Evolutionary conservation across 2,329 filamentous ascomycete species (phyloP).

Genomic region (Colletotrichum neosansevieriae): DNA sequence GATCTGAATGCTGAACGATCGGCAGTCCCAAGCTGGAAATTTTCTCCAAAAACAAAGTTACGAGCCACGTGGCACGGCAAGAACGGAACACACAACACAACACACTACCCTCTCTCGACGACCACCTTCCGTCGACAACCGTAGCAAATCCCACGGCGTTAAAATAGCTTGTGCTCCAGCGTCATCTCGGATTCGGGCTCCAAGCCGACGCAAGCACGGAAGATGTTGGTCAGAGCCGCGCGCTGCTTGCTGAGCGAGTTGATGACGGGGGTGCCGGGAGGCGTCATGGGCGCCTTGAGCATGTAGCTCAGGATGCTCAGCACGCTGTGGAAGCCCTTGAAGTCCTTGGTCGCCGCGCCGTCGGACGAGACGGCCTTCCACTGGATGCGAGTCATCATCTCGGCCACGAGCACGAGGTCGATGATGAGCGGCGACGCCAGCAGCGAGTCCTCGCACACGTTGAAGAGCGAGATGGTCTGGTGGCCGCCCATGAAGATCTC

Average conservation of each 20-base stretch:
- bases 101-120: not conserved
- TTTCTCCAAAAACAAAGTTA: not conserved
- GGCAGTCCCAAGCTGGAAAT: not conserved
- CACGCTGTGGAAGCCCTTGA: slow-evolving; percentile 95
- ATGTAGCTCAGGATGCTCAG: slow-evolving; percentile 98
- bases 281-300: slow-evolving; percentile 95
- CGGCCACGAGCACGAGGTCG: slow-evolving; percentile 89
- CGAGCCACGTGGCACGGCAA: slow-evolving; percentile 20
- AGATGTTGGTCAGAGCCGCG: slow-evolving; percentile 94
- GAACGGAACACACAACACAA: slow-evolving; percentile 10
- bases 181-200: slow-evolving; percentile 99
- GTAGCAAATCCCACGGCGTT: slow-evolving; percentile 41
- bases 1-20: not conserved
- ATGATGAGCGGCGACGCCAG: slow-evolving; percentile 97
- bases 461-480: slow-evolving; percentile 97
- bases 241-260: slow-evolving; percentile 98
- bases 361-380: slow-evolving; percentile 77
- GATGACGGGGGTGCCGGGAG: slow-evolving; percentile 93
- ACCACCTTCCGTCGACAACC: not conserved
- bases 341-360: slow-evolving; percentile 71
- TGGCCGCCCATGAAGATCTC: slow-evolving; percentile 99
- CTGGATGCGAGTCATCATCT: slow-evolving; percentile 98
- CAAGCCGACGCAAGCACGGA: slow-evolving; percentile 95
- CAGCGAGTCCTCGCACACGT: slow-evolving; percentile 98
- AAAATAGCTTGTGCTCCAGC: slow-evolving; percentile 97